Conservation (phyloP, 2,329 filamentous ascomycete species). For the Ophiognomonia clavigignenti-juglandacearum region DNA sequence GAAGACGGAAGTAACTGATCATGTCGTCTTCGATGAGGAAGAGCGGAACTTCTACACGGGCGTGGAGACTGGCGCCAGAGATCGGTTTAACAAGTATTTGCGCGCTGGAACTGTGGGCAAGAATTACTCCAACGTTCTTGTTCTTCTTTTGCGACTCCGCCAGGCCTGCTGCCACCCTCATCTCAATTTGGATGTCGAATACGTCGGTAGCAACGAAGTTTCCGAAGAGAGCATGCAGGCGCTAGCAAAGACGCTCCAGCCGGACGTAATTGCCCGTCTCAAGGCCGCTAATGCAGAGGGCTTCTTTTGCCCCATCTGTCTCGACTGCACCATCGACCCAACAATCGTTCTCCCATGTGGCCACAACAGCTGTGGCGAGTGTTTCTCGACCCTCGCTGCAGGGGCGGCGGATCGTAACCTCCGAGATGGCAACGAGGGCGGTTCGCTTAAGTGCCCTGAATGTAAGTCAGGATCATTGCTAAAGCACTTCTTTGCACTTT, state of each 20-base stretch:
- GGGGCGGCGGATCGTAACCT: conserved; percentile 48
- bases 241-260: conserved; percentile 51
- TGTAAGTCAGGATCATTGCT: conserved; percentile 37
- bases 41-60: conserved; percentile 61
- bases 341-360: conserved; percentile 79
- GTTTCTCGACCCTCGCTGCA: conserved; percentile 65
- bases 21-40: conserved; percentile 63
- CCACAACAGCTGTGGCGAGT: conserved; percentile 73
- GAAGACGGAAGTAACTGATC: conserved; percentile 56
- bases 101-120: conserved; percentile 61
- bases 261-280: conserved; percentile 62
- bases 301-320: conserved; percentile 80
- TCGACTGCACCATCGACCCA: conserved; percentile 69
- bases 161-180: conserved; percentile 79
- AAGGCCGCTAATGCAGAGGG: conserved; percentile 40
- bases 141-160: conserved; percentile 73
- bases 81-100: conserved; percentile 74
- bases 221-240: conserved; percentile 34
- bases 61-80: conserved; percentile 61
- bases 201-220: conserved; percentile 37
- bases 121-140: conserved; percentile 75
- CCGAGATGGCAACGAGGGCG: conserved; percentile 54
- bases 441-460: conserved; percentile 62
- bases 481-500: not conserved
- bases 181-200: conserved; percentile 48